Conservation (phyloP, 2,329 filamentous ascomycete genomes). For the Colletotrichum musae region DNA sequence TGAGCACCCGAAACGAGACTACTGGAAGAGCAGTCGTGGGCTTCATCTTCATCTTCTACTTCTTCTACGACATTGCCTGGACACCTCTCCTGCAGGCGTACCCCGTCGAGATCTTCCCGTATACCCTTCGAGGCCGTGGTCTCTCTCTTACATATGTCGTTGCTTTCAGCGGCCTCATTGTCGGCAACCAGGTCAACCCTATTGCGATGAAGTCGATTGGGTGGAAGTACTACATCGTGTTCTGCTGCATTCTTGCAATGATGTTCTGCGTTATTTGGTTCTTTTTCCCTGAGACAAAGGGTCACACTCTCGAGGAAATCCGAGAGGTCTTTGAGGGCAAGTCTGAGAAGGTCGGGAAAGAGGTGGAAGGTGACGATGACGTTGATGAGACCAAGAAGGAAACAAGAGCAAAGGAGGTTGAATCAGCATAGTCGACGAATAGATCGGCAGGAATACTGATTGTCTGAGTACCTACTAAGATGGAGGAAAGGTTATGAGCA, state of each 20-base stretch:
- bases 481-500: too few relatives aligned
- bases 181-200: slow-evolving; percentile 58
- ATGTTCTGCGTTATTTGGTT: slow-evolving; percentile 45
- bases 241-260: slow-evolving; percentile 40
- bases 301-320: slow-evolving; percentile 43
- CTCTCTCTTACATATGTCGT: slow-evolving; percentile 38
- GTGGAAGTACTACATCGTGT: slow-evolving; percentile 44
- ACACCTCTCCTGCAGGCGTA: slow-evolving; percentile 41
- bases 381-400: slow-evolving; percentile 5
- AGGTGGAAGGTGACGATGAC: not conserved
- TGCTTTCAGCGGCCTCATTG: slow-evolving; percentile 47
- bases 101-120: slow-evolving; percentile 42
- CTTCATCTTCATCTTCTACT: slow-evolving; percentile 41
- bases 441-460: too few relatives aligned
- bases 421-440: not conserved
- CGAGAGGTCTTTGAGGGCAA: slow-evolving; percentile 39
- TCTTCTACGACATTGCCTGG: slow-evolving; percentile 39
- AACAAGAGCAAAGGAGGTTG: slow-evolving; percentile 16
- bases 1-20: slow-evolving; percentile 21
- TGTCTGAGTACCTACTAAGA: too few relatives aligned
- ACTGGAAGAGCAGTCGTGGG: slow-evolving; percentile 43
- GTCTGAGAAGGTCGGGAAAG: not conserved
- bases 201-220: slow-evolving; percentile 53
- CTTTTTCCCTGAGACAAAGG: slow-evolving; percentile 49
- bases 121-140: slow-evolving; percentile 41